Evolutionary conservation across 192 early-diverging fungal genomes (phyloP), one percentile per base, ranked within the genome.

Genomic region (Coemansia sp.): DNA sequence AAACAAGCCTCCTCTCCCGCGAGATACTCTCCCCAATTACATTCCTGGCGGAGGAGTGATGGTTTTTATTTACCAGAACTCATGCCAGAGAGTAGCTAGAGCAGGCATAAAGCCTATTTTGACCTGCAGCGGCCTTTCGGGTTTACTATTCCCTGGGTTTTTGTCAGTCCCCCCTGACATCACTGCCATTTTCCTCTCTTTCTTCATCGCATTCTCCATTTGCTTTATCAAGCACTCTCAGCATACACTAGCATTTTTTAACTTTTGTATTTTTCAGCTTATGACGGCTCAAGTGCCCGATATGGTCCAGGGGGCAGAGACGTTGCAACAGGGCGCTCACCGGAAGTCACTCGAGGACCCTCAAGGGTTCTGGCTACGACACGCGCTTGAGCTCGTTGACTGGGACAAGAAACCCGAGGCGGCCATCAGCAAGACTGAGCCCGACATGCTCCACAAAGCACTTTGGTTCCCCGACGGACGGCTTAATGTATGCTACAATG

Each of bases 401-500:
- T 84, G 82, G 82, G 67, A 22, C 51, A 27, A 52, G 33, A 52
- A 57, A 20, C 82, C 82, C 20, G 74, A 74, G 7, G 6, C 27
- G 3, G 82, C 77, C 3, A 57, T 67, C 38, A 67, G 63, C 63
- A 70, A 24, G n/a, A 36, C 77, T 12, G 27, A 67, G 10, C 33
- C 33, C 59, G 55, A 44, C 38, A 41, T 54, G n/a, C 49, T 68
- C 68, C 78, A 65, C 72, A 80, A 43, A 75, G 84, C 65, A 66
- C 79, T 34, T 29, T 95, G 93, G 90, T 92, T 93, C 72, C 87
- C 85, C 36, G 87, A 88, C 65, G 91, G 90, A 38, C 70, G 84
- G 70, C 74, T 96, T 65, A 94, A 95, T 75, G 90, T 92, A 7
- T 92, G 90, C 85, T 92, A 89, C 84, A 97, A 97, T 68, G 85